These are phyloP conservation scores for Mimosa pudica DNA, from an alignment of 306 rosid species.

Conservation along the genomic window DNA sequence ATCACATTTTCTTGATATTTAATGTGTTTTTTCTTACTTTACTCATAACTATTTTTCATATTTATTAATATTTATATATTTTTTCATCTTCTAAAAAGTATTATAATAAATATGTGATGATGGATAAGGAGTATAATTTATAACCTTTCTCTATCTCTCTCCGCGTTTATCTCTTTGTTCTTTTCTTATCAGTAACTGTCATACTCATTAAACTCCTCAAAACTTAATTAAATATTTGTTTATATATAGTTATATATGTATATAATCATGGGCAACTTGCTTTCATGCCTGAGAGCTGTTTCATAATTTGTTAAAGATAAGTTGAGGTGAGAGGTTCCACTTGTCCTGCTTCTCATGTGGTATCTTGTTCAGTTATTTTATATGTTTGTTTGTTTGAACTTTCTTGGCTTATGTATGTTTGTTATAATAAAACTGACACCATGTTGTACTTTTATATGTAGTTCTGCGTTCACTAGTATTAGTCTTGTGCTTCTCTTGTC, in stretches of 20 bases:
- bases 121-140: too few relatives aligned
- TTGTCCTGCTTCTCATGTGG: conserved; percentile 6
- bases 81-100: too few relatives aligned
- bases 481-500: conserved; percentile 7
- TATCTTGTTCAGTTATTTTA: conserved; percentile 14
- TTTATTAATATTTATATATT: too few relatives aligned
- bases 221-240: background rate
- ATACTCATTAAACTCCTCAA: background rate
- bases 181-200: background rate
- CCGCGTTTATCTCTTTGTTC: background rate
- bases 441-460: background rate
- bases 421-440: conserved; percentile 26
- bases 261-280: background rate
- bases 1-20: too few relatives aligned
- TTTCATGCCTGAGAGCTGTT: background rate
- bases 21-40: too few relatives aligned
- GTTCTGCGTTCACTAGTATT: conserved; percentile 16
- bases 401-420: conserved; percentile 29
- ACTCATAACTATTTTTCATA: too few relatives aligned
- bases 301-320: conserved; percentile 2
- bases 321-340: background rate
- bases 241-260: background rate
- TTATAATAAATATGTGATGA: too few relatives aligned
- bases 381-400: conserved; percentile 34
- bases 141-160: background rate